Conservation (phyloP, 2,329 filamentous ascomycete genomes). For the Phialocephala sp. region DNA sequence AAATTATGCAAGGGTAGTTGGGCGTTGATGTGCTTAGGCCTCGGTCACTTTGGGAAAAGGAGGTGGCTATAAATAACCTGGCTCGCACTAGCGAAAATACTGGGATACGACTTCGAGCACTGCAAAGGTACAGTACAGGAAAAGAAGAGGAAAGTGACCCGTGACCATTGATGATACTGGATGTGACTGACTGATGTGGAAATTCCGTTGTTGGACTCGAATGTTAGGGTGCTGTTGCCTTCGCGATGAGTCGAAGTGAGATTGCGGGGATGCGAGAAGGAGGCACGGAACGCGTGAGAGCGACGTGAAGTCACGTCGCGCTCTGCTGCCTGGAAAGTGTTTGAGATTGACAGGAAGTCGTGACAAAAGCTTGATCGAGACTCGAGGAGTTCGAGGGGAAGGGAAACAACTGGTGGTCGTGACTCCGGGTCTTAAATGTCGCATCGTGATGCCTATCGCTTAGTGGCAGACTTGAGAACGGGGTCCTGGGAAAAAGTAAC, state of each 20-base stretch:
- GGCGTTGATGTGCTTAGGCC: background rate
- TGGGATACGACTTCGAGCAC: background rate
- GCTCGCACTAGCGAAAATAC: constrained; percentile 11
- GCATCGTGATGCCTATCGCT: background rate
- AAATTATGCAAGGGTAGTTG: background rate
- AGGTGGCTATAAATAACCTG: constrained; percentile 15
- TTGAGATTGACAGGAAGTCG: background rate
- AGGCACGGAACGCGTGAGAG: constrained; percentile 12
- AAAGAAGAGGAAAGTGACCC: too few relatives aligned
- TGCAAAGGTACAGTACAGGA: too few relatives aligned
- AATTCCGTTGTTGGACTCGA: background rate
- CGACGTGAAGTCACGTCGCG: background rate
- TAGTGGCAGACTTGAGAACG: background rate
- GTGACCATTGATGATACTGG: too few relatives aligned
- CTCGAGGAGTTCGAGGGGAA: background rate
- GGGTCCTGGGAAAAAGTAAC: background rate
- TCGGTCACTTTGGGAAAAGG: constrained; percentile 1
- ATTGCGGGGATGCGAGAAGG: background rate
- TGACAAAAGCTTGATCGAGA: background rate
- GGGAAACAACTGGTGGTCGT: background rate
- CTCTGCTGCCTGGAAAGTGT: background rate
- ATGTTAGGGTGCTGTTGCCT: constrained; percentile 7
- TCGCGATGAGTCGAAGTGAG: constrained; percentile 8
- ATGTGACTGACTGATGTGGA: background rate
- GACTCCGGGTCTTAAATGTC: background rate